Conservation (phyloP, 2,329 filamentous ascomycete genomes). For the Trichocomaceae sp. region DNA sequence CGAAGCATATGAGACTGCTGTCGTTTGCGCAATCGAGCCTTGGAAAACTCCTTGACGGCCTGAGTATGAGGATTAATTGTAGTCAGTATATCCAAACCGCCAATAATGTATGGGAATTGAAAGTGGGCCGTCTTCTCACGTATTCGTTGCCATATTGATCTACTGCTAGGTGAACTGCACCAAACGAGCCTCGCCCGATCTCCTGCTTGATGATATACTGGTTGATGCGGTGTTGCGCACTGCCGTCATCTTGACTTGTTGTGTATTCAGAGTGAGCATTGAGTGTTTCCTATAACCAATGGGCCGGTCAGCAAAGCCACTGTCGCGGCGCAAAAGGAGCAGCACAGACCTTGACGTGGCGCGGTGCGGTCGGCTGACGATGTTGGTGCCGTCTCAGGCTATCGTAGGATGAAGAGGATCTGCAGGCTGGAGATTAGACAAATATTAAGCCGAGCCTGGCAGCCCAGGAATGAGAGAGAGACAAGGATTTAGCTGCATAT, state of each 20-base stretch:
- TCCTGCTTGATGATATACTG: slow-evolving; percentile 92
- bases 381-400: slow-evolving; percentile 61
- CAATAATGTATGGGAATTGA: not conserved
- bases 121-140: slow-evolving; percentile 51
- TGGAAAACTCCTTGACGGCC: slow-evolving; percentile 98
- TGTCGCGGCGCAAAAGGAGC: slow-evolving; percentile 3
- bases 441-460: not conserved
- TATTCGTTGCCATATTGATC: slow-evolving; percentile 92
- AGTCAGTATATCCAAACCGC: not conserved
- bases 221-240: slow-evolving; percentile 79
- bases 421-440: slow-evolving; percentile 21
- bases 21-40: slow-evolving; percentile 78
- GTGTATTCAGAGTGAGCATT: slow-evolving; percentile 82
- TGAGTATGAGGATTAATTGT: slow-evolving; percentile 32
- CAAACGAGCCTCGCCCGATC: slow-evolving; percentile 94
- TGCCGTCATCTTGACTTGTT: slow-evolving; percentile 75
- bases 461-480: not conserved
- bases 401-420: slow-evolving; percentile 53
- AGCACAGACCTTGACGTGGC: slow-evolving; percentile 54
- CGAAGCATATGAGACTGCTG: slow-evolving; percentile 83
- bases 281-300: slow-evolving; percentile 66
- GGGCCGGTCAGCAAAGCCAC: slow-evolving; percentile 14
- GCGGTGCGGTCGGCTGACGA: slow-evolving; percentile 53
- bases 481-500: not conserved
- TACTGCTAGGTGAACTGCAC: slow-evolving; percentile 79